Evolutionary conservation across 2,329 filamentous ascomycete species (phyloP), one percentile per base, ranked within the genome.

Genomic region (Fusarium hainanense): DNA sequence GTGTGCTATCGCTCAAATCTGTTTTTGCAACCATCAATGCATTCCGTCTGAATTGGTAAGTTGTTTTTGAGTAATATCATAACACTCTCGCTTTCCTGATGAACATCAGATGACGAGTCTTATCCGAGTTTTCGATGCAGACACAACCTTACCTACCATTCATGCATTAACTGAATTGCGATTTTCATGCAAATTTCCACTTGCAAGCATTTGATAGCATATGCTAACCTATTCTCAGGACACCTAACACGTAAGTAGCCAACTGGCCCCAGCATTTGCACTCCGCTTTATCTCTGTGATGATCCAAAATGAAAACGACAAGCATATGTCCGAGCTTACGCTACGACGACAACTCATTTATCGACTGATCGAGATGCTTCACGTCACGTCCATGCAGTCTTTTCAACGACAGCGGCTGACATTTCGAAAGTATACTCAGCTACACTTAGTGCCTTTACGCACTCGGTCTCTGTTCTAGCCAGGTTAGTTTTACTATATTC

Each of bases 251-350:
- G 75, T 76, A 44, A 78, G 77, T 79, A 58, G 27, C 52, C 54
- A 63, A 47, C 32, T 28, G 30, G 37, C 12, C 46, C 55, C 21
- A 54, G 46, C 63, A 43, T 51, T 64, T 65, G 59, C 55, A 65
- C 57, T 21, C 56, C 40, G 54, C 42, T 54, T 69, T 64, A 68
- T 72, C 71, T 75, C 68, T 75, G 89, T 96, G 93, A 96, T 96
- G 93, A 96, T 87, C 81, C 85, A 88, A 93, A 91, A 88, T 85
- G 84, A 86, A 87, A 91, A 89, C 89, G 93, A 97, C 93, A 97
- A 97, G 93, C 93, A 97, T 97, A 97, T 97, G 93, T 97, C 93
- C 87, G 90, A 97, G 93, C 89, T 86, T 79, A 79, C 84, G 81
- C 81, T 67, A 79, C 77, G 80, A 82, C 75, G 80, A 82, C 70